Evolutionary conservation across 352 stramenopile genomes (phyloP).

Genomic region (Phytophthora crassamura): DNA sequence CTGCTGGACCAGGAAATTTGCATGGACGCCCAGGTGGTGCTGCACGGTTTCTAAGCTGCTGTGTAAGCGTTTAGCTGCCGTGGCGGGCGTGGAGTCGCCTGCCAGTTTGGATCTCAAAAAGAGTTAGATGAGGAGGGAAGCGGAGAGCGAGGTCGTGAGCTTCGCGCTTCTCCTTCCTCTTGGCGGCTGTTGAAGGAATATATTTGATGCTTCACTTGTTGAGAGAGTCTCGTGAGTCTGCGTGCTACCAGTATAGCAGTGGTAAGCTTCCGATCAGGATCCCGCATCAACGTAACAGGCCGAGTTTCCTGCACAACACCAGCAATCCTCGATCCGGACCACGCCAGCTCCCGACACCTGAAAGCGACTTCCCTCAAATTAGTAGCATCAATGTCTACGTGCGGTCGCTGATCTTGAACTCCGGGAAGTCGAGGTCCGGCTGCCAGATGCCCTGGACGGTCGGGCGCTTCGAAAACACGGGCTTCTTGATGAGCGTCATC

Average conservation of each 20-base stretch:
- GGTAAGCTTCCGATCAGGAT: conserved; percentile 11
- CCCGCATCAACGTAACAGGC: not conserved
- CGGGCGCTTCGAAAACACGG: conserved; percentile 80
- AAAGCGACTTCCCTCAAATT: conserved; percentile 1
- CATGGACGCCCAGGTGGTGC: conserved; percentile 94
- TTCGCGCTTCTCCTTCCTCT: conserved; percentile 14
- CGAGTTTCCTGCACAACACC: not conserved
- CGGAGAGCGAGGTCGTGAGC: conserved; percentile 5
- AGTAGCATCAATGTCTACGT: conserved; percentile 37
- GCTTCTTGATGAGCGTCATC: conserved; percentile 89
- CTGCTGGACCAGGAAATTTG: conserved; percentile 99
- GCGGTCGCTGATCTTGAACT: conserved; percentile 85
- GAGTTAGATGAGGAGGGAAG: conserved; percentile 27
- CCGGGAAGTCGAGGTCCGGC: conserved; percentile 83
- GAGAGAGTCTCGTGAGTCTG: conserved; percentile 12
- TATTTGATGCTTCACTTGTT: conserved; percentile 52
- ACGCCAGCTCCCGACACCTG: not conserved
- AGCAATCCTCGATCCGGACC: not conserved
- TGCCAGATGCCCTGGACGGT: conserved; percentile 91
- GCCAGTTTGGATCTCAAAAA: conserved; percentile 17
- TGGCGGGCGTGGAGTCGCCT: conserved; percentile 8
- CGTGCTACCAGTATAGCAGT: conserved; percentile 16
- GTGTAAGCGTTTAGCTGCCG: conserved; percentile 16
- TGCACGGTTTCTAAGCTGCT: conserved; percentile 97
- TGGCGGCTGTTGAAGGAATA: conserved; percentile 43